Evolutionary conservation across 345 rosid species (phyloP).

Genomic region (Durio zibethinus): DNA sequence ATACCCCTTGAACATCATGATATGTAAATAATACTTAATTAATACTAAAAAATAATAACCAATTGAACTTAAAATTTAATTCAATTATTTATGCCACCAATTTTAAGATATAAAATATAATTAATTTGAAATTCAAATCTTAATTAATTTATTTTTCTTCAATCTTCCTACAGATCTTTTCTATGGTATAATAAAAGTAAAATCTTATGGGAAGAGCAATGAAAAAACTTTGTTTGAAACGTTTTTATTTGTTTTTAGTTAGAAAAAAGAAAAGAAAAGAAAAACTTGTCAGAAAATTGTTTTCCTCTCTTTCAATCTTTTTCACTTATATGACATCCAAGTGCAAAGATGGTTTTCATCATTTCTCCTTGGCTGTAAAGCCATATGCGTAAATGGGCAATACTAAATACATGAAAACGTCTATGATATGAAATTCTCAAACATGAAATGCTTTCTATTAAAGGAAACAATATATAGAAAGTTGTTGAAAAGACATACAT

Average conservation of each 20-base stretch:
- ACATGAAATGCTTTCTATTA: constrained; percentile 1
- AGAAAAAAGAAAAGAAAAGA: too few relatives aligned
- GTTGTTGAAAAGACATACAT: background rate
- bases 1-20: background rate
- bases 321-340: background rate
- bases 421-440: background rate
- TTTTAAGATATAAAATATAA: too few relatives aligned
- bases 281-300: background rate
- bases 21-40: too few relatives aligned
- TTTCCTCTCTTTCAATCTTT: background rate
- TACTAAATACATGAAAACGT: background rate
- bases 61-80: too few relatives aligned
- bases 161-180: too few relatives aligned
- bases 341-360: background rate
- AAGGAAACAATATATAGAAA: background rate
- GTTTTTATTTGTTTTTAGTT: background rate
- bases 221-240: background rate
- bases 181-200: background rate
- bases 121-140: too few relatives aligned
- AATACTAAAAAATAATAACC: too few relatives aligned
- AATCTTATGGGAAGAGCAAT: background rate
- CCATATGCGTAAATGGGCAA: background rate
- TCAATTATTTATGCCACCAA: too few relatives aligned
- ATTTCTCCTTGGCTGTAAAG: background rate
- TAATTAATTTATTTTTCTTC: too few relatives aligned